These are phyloP conservation scores for Prunus fruticosa DNA, from an alignment of 306 rosid genomes.

Conservation along the genomic window DNA sequence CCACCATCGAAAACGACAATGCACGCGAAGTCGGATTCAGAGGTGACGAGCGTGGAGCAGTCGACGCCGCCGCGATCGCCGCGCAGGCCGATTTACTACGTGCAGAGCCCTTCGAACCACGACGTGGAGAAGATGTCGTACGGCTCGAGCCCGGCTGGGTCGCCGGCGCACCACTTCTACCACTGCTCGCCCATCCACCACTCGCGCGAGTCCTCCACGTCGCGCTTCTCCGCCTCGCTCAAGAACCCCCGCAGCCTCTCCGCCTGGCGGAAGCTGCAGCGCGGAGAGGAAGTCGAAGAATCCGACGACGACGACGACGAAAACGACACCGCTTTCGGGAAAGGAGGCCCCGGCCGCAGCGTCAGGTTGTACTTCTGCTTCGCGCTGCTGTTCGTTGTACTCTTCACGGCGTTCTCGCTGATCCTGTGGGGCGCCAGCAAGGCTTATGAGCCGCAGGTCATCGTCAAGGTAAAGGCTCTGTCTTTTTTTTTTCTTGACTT, in stretches of 20 bases:
- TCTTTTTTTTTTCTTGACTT: background rate
- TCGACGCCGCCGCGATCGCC: constrained; percentile 73
- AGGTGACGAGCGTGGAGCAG: constrained; percentile 73
- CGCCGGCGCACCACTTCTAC: constrained; percentile 68
- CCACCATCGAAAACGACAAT: constrained; percentile 20
- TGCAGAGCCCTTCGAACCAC: constrained; percentile 88
- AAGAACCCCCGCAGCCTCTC: constrained; percentile 47
- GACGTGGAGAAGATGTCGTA: constrained; percentile 95
- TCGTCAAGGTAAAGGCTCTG: constrained; percentile 46
- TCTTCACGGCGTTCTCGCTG: constrained; percentile 60
- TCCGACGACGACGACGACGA: constrained; percentile 25
- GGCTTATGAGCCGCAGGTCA: constrained; percentile 52
- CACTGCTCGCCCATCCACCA: constrained; percentile 89
- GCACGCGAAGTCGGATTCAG: constrained; percentile 89
- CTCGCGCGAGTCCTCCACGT: constrained; percentile 92
- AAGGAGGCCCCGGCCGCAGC: constrained; percentile 27
- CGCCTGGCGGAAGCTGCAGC: constrained; percentile 63
- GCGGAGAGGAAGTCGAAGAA: background rate
- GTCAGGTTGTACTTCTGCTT: constrained; percentile 50
- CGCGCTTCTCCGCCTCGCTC: constrained; percentile 86
- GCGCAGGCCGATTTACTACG: constrained; percentile 81
- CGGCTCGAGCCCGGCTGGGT: constrained; percentile 74
- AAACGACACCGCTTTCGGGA: constrained; percentile 5
- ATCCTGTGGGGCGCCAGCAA: constrained; percentile 95
- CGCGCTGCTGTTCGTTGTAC: constrained; percentile 44